Conservation (phyloP, 2,329 filamentous ascomycete genomes). For the Nemania sp. region DNA sequence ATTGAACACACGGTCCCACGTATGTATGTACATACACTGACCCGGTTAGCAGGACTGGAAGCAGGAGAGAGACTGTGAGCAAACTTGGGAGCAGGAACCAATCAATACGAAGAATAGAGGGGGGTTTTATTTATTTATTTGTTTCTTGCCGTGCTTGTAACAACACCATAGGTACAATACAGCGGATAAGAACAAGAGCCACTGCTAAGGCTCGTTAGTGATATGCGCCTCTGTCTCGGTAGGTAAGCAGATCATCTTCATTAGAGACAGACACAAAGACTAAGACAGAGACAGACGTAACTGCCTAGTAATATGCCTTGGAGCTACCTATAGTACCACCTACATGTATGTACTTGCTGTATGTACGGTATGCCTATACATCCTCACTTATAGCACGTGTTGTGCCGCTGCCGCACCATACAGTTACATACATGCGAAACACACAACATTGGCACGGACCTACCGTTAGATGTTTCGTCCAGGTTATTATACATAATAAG, state of each 20-base stretch:
- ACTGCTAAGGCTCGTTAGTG: not conserved
- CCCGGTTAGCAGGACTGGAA: not conserved
- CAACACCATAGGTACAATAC: not conserved
- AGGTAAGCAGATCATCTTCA: constrained; percentile 1
- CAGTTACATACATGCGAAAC: constrained; percentile 32
- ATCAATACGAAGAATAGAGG: not conserved
- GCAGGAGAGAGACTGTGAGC: not conserved
- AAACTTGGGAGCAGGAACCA: not conserved
- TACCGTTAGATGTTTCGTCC: constrained; percentile 29
- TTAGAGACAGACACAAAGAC: not conserved
- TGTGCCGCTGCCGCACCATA: constrained; percentile 27
- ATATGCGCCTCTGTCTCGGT: constrained; percentile 23
- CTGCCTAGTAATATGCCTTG: not conserved
- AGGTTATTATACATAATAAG: constrained; percentile 20
- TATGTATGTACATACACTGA: not conserved
- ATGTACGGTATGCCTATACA: not conserved
- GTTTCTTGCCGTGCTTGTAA: constrained; percentile 3
- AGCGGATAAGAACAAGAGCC: not conserved
- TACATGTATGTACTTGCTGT: not conserved
- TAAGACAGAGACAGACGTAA: too few species aligned
- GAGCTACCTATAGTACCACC: not conserved
- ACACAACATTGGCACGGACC: constrained; percentile 27
- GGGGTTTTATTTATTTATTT: too few species aligned
- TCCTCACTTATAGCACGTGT: constrained; percentile 27
- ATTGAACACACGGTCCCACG: not conserved